Evolutionary conservation across 2,329 filamentous ascomycete species (phyloP).

Genomic region (Epichloe baconii): DNA sequence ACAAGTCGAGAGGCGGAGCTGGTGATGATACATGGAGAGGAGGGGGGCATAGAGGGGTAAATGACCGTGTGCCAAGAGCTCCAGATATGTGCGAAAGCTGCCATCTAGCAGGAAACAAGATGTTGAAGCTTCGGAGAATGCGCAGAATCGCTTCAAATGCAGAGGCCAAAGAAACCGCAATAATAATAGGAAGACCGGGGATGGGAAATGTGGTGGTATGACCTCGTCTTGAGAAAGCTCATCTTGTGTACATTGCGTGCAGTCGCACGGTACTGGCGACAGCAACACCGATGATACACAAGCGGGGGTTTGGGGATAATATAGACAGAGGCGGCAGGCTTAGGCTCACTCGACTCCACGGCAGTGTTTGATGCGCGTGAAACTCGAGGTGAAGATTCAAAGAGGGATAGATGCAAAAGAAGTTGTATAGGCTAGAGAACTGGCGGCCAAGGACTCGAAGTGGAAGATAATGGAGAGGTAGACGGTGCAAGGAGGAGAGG

Average conservation of each 20-base stretch:
- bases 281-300: background rate
- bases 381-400: background rate
- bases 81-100: background rate
- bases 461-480: background rate
- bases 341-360: background rate
- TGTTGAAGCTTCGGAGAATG: background rate
- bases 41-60: background rate
- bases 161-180: background rate
- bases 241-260: conserved; percentile 26
- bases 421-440: background rate
- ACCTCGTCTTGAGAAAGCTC: conserved; percentile 33
- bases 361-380: background rate
- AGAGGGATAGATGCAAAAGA: background rate
- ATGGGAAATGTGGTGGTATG: background rate
- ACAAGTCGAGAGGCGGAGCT: background rate
- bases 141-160: background rate
- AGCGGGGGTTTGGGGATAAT: background rate
- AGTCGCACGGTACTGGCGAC: conserved; percentile 12
- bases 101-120: background rate
- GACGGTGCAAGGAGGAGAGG: background rate
- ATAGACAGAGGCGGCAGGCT: background rate
- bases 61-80: background rate
- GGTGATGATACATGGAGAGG: conserved; percentile 1
- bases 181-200: background rate
- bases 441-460: background rate